Base-by-base conservation (phyloP, 331 rosid genomes). In the Prunus yedoensis region DNA sequence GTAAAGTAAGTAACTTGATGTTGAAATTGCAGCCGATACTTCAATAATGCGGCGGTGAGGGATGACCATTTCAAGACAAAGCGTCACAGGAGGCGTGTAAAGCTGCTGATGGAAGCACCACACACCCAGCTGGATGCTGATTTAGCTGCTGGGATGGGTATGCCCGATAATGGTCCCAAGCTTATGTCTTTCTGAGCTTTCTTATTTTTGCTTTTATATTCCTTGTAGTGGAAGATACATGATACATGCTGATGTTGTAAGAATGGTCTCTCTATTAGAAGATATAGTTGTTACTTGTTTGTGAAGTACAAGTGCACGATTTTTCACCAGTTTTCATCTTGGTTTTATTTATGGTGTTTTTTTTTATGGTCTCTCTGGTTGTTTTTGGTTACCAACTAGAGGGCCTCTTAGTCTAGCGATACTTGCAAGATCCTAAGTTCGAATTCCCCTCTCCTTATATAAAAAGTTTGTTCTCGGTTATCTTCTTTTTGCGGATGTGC, bases 81-180 rank as follows among this genome's bases (percentile, higher is more conserved):
- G 80, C 88, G 89, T 70, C 98, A 93, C 86, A 88, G 56, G 91
- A 91, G 85, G 85, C 88, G 89, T 14, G 47, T 81, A 53, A 94
- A 94, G 82, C 84, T 32, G 61, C 84, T 94, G 98, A 78, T 74
- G 88, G 97, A 89, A 30, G 97, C 97, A 54, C 99, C 99, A 9
- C 99, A 94, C 68, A 89, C 91, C 10, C 99, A 94, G 77, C 88
- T 94, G 30, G 99, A 94, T 57, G 99, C 99, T 1, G 99, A 94
- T 1, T 68, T 94, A 83, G 99, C 99, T 45, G 89, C 85, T 27
- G 99, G 99, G 61, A 91, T 94, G 99, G 99, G 99, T 68, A 89
- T 84, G 95, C 99, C 97, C 1, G 99, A 94, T 79, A 92, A 94
- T 58, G 99, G 97, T 54, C 96, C 96, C 35, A 94, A 90, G 89